Evolutionary conservation across 2,329 filamentous ascomycete genomes (phyloP), one percentile per base, ranked within the genome.

Genomic region (Coniochaeta ligniaria): DNA sequence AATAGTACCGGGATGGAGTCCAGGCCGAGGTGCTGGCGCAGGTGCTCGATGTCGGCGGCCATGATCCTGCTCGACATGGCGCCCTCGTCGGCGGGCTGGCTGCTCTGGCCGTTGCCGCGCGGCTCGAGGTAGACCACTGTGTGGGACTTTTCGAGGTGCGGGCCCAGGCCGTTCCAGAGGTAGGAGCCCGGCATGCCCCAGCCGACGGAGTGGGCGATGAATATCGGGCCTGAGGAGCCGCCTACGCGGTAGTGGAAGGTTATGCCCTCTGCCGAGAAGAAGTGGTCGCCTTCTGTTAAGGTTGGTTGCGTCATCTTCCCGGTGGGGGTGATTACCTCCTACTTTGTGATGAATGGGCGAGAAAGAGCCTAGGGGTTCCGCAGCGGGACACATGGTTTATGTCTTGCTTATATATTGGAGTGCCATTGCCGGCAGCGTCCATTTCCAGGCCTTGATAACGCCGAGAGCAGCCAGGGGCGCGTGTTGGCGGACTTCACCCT

Each of bases 161-260:
- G 58, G 20, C 58, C 58, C 24, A 59, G 6, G 7, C 58, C 58
- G 38, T 47, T 59, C 26, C 38, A 33, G 24, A 59, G 58, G 31
- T 59, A 59, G 41, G 24, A 45, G 16, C 36, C 58, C 14, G 58
- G 58, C 58, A 59, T 59, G 28, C 58, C 58, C 58, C 58, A 59
- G 58, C 58, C 58, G 28, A 59, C 58, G 28, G 58, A 59, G 22
- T 59, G 58, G 41, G 41, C 58, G 31, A 59, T 20, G 17, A 59
- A 9, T 36, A 59, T 8, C 4, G 58, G 58, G 26, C 58, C 58
- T 5, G 41, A 45, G 31, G 17, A 33, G 2, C 58, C 58, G 26
- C 41, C 22, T 17, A 59, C 41, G 38, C 38, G 41, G 43, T 59
- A 59, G 58, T 59, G 58, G 41, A 59, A 59, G 17, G 24, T 45